Evolutionary conservation across 768 basidiomycete genomes (phyloP).

Genomic region (Russula griseocarnosa): DNA sequence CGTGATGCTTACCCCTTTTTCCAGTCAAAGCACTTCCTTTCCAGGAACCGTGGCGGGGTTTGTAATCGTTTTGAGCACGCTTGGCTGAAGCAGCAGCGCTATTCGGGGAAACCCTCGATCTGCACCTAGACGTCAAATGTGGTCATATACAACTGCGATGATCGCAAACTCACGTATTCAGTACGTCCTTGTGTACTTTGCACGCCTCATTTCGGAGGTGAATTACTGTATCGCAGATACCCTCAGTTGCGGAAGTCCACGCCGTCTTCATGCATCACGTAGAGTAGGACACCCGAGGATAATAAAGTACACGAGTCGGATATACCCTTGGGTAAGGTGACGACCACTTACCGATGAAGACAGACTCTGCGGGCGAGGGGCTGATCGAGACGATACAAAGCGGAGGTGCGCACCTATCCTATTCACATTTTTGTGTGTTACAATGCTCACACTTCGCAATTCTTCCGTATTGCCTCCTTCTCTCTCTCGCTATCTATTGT

Average conservation of each 20-base stretch:
- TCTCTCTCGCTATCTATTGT: too few relatives aligned
- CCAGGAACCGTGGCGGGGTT: not conserved
- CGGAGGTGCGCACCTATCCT: conserved; percentile 17
- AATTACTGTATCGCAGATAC: conserved; percentile 55
- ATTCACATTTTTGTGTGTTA: not conserved
- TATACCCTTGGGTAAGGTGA: not conserved
- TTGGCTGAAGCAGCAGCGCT: conserved; percentile 22
- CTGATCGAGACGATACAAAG: conserved; percentile 26
- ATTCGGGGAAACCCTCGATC: conserved; percentile 6
- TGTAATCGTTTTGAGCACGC: conserved; percentile 30
- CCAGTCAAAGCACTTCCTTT: conserved; percentile 16
- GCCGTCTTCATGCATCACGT: conserved; percentile 43
- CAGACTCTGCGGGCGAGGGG: conserved; percentile 66
- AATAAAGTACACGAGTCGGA: not conserved
- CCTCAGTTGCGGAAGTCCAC: conserved; percentile 37
- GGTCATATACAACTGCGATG: conserved; percentile 41
- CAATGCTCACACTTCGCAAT: too few relatives aligned
- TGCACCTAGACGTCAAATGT: conserved; percentile 14
- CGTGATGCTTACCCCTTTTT: not conserved
- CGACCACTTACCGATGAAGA: conserved; percentile 63
- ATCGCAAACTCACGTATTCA: conserved; percentile 53
- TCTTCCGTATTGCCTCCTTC: not conserved
- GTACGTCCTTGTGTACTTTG: conserved; percentile 54
- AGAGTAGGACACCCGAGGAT: conserved; percentile 61
- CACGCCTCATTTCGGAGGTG: conserved; percentile 56